Percentiles rank a stretch among this genome's conserved stretches.
These are phyloP conservation scores for Annulohypoxylon nitens DNA, from an alignment of 495 filamentous ascomycete species.

Conservation along the genomic window DNA sequence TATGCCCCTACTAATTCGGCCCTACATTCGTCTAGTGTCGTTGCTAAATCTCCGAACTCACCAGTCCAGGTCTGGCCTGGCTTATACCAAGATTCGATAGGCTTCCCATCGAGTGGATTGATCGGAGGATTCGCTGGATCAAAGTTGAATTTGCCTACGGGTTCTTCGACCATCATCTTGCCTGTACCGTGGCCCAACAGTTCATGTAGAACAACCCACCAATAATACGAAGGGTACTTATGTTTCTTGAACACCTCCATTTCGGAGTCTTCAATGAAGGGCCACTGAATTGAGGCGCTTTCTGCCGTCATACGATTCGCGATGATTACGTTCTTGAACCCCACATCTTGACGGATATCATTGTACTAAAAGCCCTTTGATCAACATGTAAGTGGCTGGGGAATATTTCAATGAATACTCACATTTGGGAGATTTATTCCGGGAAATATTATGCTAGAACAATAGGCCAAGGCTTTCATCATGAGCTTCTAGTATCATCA, in stretches of 20 bases:
- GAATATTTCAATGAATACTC: slow-evolving; percentile 10
- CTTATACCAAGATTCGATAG: slow-evolving; percentile 61
- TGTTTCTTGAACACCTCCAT: slow-evolving; percentile 53
- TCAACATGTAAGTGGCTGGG: background rate
- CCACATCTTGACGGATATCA: slow-evolving; percentile 60
- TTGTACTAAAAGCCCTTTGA: slow-evolving; percentile 54
- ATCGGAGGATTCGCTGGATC: slow-evolving; percentile 57
- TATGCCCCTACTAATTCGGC: slow-evolving; percentile 60
- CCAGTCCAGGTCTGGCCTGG: slow-evolving; percentile 64
- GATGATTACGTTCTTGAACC: slow-evolving; percentile 65
- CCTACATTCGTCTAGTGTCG: slow-evolving; percentile 64
- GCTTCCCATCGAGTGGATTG: slow-evolving; percentile 57
- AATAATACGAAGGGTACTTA: slow-evolving; percentile 57
- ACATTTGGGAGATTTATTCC: slow-evolving; percentile 61
- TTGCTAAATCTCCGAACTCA: slow-evolving; percentile 60
- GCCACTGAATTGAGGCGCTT: slow-evolving; percentile 51
- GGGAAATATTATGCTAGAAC: slow-evolving; percentile 57
- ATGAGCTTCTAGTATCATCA: background rate
- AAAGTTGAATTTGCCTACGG: slow-evolving; percentile 61
- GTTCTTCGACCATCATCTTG: slow-evolving; percentile 50
- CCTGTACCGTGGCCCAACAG: slow-evolving; percentile 57
- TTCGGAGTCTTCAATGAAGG: slow-evolving; percentile 56
- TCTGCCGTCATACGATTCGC: slow-evolving; percentile 60
- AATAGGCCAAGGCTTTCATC: background rate
- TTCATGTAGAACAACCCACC: slow-evolving; percentile 30